These are phyloP conservation scores for Pseudodiploospora longispora DNA, from an alignment of 2,329 filamentous ascomycete genomes.

Conservation along the genomic window DNA sequence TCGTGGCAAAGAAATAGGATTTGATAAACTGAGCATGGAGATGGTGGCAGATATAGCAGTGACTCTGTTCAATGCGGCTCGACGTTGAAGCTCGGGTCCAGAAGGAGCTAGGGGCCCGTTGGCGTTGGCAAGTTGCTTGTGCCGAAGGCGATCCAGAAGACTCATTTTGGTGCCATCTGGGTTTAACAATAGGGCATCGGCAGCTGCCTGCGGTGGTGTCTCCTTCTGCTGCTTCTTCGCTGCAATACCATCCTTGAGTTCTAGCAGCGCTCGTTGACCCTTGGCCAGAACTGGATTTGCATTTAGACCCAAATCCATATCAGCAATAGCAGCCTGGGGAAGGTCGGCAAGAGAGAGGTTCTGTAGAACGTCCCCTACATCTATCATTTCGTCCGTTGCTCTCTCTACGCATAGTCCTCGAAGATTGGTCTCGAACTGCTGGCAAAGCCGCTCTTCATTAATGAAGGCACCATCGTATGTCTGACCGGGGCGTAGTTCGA, in stretches of 20 bases:
- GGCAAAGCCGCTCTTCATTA: constrained; percentile 44
- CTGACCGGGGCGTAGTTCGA: constrained; percentile 41
- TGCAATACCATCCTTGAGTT: constrained; percentile 56
- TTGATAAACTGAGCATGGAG: constrained; percentile 54
- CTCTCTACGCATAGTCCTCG: constrained; percentile 33
- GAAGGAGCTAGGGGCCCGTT: constrained; percentile 51
- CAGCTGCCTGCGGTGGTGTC: constrained; percentile 24
- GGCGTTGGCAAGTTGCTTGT: constrained; percentile 55
- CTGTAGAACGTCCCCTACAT: constrained; percentile 41
- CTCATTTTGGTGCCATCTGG: constrained; percentile 48
- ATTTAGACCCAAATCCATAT: constrained; percentile 27
- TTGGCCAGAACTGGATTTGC: constrained; percentile 52
- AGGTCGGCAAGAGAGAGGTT: constrained; percentile 43
- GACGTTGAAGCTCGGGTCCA: constrained; percentile 48
- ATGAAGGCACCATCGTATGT: constrained; percentile 28
- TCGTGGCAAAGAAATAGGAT: constrained; percentile 39
- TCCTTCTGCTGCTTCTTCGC: constrained; percentile 42
- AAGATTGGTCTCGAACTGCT: constrained; percentile 46
- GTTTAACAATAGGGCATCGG: constrained; percentile 27
- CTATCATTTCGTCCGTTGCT: constrained; percentile 20
- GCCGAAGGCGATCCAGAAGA: constrained; percentile 67
- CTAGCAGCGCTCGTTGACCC: constrained; percentile 60
- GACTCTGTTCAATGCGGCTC: constrained; percentile 57
- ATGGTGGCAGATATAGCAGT: constrained; percentile 62
- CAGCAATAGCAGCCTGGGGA: constrained; percentile 27